Evolutionary conservation across 768 basidiomycete species (phyloP), one percentile per base, ranked within the genome.

Genomic region (Pholiota microspora): DNA sequence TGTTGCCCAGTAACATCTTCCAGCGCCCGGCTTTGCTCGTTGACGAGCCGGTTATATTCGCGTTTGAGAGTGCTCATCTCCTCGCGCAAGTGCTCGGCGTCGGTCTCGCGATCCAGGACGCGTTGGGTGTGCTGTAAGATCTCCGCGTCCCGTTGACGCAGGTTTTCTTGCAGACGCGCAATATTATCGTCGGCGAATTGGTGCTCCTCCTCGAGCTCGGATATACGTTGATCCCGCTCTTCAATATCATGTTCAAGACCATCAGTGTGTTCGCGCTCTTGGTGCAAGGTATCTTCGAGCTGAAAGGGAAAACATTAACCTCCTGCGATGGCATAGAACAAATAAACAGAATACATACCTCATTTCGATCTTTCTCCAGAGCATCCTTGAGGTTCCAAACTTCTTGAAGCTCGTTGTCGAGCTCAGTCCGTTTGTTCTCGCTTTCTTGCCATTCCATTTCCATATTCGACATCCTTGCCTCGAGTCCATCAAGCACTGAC

Each of bases 121-220:
- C 76, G 79, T 49, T 74, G 67, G 7, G 75, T 73, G 32, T 77
- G 73, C n/a, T 75, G 74, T 2, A 73, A 64, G 18, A 85, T 71
- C 48, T 89, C 83, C 15, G 73, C 67, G 53, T 88, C 80, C n/a
- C 81, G 81, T 32, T 80, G 75, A 2, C 73, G 77, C 34, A 87
- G 63, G 53, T 80, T 78, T 23, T 79, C 79, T 67, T 88, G 78
- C 15, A 87, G 73, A 21, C 83, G 81, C n/a, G 71, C 51, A 8
- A 78, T 69, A 32, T 73, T 80, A 35, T 87, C 86, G 31, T 75
- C 62, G 5, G 80, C 76, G 58, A 77, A 81, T 49, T 80, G 76
- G 7, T 73, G 76, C 63, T 89, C 86, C 53, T 79, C 77, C 5
- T 79, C 78, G 8, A 86, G 72, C 7, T 76, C 70, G 0, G 71